Percentiles rank a stretch among this genome's conserved stretches.
phyloP scores from a whole-genome alignment of 495 filamentous ascomycete genomes.

The Talaromyces ruber region DNA sequence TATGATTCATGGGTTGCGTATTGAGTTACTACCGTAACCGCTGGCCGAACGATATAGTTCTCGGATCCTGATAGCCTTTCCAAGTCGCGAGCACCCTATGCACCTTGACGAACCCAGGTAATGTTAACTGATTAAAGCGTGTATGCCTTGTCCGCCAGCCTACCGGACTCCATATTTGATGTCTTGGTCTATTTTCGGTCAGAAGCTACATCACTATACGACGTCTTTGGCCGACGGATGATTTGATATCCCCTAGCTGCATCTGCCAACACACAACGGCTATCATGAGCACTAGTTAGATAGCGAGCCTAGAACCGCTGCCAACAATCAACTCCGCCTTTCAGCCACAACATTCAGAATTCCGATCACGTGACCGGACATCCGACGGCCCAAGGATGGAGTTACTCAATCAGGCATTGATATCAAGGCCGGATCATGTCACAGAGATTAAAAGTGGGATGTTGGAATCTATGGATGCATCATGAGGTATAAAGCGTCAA shows the following conservation, averaged over 20 bases:
- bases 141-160: background rate
- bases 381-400: background rate
- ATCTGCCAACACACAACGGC: too few species aligned
- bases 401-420: background rate
- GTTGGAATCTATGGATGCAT: background rate
- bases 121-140: too few species aligned
- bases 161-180: background rate
- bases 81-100: too few species aligned
- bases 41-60: background rate
- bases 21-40: background rate
- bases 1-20: background rate
- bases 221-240: too few species aligned
- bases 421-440: background rate
- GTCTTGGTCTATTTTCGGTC: background rate
- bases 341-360: background rate
- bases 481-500: background rate
- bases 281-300: too few species aligned
- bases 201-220: too few species aligned
- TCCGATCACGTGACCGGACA: slow-evolving; percentile 3
- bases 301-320: too few species aligned
- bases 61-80: background rate
- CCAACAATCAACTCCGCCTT: too few species aligned
- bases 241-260: too few species aligned
- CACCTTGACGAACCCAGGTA: too few species aligned
- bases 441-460: background rate